phyloP scores from a whole-genome alignment of 2,329 filamentous ascomycete genomes.

The Alternaria burnsii region DNA sequence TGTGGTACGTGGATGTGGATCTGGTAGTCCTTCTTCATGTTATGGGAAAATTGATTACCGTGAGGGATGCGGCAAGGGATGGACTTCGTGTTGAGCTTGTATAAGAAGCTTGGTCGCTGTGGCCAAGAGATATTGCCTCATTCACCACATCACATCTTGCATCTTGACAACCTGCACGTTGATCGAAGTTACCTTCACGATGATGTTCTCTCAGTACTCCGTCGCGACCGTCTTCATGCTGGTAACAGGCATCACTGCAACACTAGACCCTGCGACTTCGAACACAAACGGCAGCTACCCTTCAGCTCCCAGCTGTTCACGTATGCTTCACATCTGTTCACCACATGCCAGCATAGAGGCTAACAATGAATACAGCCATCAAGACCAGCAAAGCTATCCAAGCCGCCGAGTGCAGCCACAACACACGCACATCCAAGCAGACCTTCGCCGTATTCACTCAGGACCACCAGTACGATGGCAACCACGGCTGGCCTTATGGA shows the following conservation, averaged over 20 bases:
- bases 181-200: neutral
- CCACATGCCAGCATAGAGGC: neutral
- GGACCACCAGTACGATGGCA: slow-evolving; percentile 57
- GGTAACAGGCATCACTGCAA: slow-evolving; percentile 36
- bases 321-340: slow-evolving; percentile 7
- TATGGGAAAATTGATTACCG: neutral
- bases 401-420: slow-evolving; percentile 55
- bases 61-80: neutral
- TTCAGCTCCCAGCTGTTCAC: slow-evolving; percentile 33
- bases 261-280: slow-evolving; percentile 48
- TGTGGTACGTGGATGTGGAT: slow-evolving; percentile 7
- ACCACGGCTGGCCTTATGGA: slow-evolving; percentile 58
- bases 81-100: neutral
- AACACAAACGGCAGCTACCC: slow-evolving; percentile 51
- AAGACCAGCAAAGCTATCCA: slow-evolving; percentile 52
- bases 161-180: neutral
- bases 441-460: slow-evolving; percentile 55
- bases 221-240: slow-evolving; percentile 21
- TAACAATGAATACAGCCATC: slow-evolving; percentile 21
- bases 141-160: neutral
- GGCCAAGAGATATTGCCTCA: neutral
- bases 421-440: slow-evolving; percentile 49
- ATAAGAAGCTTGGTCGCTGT: neutral
- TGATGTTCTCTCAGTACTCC: slow-evolving; percentile 8
- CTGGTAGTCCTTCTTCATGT: neutral